A percentile compares a stretch with the other conserved stretches of the same genome.
Evolutionary conservation across 164 flowering plant genomes (phyloP).

Genomic region (Chimonanthus praecox): DNA sequence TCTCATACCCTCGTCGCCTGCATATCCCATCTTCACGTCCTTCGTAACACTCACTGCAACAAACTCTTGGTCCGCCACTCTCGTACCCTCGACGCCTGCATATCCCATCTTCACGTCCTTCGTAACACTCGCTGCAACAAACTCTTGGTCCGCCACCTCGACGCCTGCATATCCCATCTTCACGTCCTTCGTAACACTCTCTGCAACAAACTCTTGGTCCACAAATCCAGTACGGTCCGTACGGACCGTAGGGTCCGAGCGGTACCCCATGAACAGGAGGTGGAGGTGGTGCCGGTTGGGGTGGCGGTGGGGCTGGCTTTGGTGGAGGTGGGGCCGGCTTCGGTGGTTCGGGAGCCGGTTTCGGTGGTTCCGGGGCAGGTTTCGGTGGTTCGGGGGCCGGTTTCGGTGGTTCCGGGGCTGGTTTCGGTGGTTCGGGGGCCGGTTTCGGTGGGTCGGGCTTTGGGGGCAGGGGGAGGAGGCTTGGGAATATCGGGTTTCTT

Average conservation of each 20-base stretch:
- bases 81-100: background rate
- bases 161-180: background rate
- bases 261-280: background rate
- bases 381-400: background rate
- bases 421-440: background rate
- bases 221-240: background rate
- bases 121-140: slow-evolving; percentile 5
- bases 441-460: background rate
- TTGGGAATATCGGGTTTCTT: background rate
- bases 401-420: background rate
- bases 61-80: background rate
- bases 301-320: background rate
- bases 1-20: background rate
- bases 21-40: background rate
- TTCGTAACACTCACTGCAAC: slow-evolving; percentile 4
- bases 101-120: background rate
- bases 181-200: slow-evolving; percentile 4
- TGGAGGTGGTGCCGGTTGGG: background rate
- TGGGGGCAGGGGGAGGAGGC: background rate
- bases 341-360: background rate
- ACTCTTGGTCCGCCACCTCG: background rate
- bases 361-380: background rate
- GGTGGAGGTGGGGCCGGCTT: slow-evolving; percentile 1
- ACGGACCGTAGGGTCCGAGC: background rate
- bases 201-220: background rate